phyloP scores from a whole-genome alignment of 148 eudicot genomes.

The Selenicereus undatus region DNA sequence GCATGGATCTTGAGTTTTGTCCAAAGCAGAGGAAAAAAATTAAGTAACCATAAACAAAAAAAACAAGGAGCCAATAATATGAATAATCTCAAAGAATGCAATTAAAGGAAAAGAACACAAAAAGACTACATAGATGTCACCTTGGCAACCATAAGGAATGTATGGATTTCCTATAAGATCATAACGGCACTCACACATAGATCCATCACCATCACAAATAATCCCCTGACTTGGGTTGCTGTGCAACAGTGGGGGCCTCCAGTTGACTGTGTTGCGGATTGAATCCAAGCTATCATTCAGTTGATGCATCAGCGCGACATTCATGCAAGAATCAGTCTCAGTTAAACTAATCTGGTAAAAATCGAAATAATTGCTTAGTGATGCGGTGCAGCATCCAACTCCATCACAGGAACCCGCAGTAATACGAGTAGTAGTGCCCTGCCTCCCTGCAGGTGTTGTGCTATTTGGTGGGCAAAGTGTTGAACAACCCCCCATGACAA shows the following conservation, averaged over 20 bases:
- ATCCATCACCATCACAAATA: not conserved
- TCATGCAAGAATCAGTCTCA: not conserved
- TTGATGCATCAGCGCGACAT: not conserved
- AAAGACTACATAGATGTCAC: not conserved
- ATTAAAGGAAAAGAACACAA: not conserved
- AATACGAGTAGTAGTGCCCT: not conserved
- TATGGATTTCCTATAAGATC: not conserved
- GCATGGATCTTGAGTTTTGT: not conserved
- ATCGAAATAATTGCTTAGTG: not conserved
- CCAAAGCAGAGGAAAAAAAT: not conserved
- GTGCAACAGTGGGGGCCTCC: not conserved
- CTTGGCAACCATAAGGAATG: not conserved
- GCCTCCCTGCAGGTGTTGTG: not conserved
- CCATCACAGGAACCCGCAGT: not conserved
- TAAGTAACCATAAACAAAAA: too few species aligned
- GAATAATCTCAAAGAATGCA: not conserved
- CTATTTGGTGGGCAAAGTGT: not conserved
- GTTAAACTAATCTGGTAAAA: not conserved
- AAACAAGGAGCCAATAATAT: too few species aligned
- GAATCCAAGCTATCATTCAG: not conserved
- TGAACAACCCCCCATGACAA: not conserved
- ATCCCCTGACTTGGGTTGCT: not conserved
- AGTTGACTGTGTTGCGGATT: not conserved
- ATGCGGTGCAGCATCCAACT: not conserved
- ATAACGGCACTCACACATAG: not conserved